Evolutionary conservation across 2,329 filamentous ascomycete species (phyloP), one percentile per base, ranked within the genome.

Genomic region (Fusarium liriodendri): DNA sequence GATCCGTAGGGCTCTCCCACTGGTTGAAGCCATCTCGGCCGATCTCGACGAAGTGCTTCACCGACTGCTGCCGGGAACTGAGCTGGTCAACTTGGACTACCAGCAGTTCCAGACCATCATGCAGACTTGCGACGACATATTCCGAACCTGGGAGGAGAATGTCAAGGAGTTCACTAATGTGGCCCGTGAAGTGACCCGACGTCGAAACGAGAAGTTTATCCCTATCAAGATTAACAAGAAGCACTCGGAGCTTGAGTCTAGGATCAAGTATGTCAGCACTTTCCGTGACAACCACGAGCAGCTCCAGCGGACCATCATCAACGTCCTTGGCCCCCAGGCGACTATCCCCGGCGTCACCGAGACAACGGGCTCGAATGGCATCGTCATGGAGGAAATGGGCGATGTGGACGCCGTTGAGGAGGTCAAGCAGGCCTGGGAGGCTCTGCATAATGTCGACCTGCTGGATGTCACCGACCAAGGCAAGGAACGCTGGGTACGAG

Each of bases 271-370:
- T 82, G 95, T 99, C 73, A 91, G 92, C 78, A 98, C 94, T 22
- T 99, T 99, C 86, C 92, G 97, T 29, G 94, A 96, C 79, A 98
- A 98, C 79, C 97, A 99, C 81, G 97, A 99, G 84, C 97, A 99
- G 84, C 90, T 99, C 57, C 96, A 98, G 83, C 92, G 92, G 76
- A 99, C 97, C 0, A 99, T 99, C 72, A 91, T 97, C 77, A 98
- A 97, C 75, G 97, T 99, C n/a, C 90, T 99, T 2, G 95, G 95
- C 0, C 93, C 95, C 2, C 92, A 91, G 77, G 87, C 87, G 54
- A 89, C 87, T 61, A 88, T 88, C 57, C 86, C 89, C 33, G 86
- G 87, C 20, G 78, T 85, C n/a, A 82, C 84, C 4, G 88, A 91
- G 62, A 87, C 87, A 16, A 82, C 85, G 16, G 83, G 83, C 45